phyloP scores from a whole-genome alignment of 169 alveolate species.

The Eimeria acervulina region DNA sequence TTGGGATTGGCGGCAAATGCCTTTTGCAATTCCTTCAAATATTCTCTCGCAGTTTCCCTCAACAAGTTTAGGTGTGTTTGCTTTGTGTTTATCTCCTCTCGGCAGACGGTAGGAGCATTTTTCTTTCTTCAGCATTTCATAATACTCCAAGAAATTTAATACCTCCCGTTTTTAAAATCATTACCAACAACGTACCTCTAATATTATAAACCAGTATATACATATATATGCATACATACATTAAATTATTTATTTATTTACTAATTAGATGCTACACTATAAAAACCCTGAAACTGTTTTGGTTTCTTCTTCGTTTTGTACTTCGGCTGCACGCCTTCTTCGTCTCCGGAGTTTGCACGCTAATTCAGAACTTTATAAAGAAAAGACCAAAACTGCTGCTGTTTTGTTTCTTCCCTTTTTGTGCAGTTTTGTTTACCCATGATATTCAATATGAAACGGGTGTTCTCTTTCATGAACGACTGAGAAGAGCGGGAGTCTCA shows the following conservation, averaged over 20 bases:
- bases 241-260: too few relatives aligned
- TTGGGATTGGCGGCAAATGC: conserved; percentile 74
- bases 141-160: too few relatives aligned
- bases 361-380: too few relatives aligned
- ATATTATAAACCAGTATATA: too few relatives aligned
- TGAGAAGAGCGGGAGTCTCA: conserved; percentile 68
- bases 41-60: conserved; percentile 73
- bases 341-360: background rate
- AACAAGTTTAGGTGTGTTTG: conserved; percentile 44
- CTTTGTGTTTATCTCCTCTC: too few relatives aligned
- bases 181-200: too few relatives aligned
- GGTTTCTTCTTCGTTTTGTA: background rate
- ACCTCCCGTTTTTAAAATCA: too few relatives aligned
- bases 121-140: too few relatives aligned
- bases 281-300: too few relatives aligned
- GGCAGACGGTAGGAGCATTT: too few relatives aligned
- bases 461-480: conserved; percentile 79
- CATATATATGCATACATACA: too few relatives aligned
- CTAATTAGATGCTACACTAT: too few relatives aligned
- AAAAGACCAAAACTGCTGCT: background rate
- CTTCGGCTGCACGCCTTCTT: background rate
- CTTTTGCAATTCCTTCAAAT: conserved; percentile 52
- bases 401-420: background rate
- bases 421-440: conserved; percentile 82
- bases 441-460: conserved; percentile 83